Evolutionary conservation across 2,329 filamentous ascomycete genomes (phyloP).

Genomic region (Raffaelea deltoideospora): DNA sequence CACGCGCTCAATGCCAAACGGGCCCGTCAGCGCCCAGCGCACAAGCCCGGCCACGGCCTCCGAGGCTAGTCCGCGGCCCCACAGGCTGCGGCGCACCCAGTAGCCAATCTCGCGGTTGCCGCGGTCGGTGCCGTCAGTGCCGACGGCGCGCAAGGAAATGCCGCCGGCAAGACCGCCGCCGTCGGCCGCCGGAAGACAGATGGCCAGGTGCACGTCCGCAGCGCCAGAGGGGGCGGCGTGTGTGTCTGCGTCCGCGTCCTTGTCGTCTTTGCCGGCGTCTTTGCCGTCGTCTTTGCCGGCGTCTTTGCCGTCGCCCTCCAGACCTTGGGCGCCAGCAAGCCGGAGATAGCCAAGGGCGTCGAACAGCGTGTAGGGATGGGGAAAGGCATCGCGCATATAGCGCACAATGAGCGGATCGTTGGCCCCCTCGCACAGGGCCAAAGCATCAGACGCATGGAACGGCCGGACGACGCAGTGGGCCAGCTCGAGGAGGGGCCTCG

Average conservation of each 20-base stretch:
- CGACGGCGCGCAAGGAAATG: conserved; percentile 21
- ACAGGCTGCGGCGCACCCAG: conserved; percentile 25
- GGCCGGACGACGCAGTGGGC: conserved; percentile 23
- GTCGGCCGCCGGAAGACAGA: conserved; percentile 18
- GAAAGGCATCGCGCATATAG: conserved; percentile 29
- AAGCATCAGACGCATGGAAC: conserved; percentile 22
- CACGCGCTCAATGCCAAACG: conserved; percentile 20
- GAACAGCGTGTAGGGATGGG: conserved; percentile 27
- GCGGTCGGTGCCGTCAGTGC: conserved; percentile 21
- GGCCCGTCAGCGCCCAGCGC: conserved; percentile 24
- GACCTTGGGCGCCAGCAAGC: conserved; percentile 3
- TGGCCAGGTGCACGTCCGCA: conserved; percentile 16
- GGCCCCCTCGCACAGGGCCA: conserved; percentile 17
- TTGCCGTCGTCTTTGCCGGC: not conserved
- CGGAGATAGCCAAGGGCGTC: conserved; percentile 19
- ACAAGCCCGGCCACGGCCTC: conserved; percentile 23
- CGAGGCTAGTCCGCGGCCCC: conserved; percentile 30
- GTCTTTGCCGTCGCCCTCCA: not conserved
- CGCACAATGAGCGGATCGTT: conserved; percentile 22
- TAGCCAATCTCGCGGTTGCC: conserved; percentile 34
- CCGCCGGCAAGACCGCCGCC: conserved; percentile 22
- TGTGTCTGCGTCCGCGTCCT: too few species aligned
- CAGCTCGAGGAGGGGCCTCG: conserved; percentile 15
- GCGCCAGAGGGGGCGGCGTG: too few species aligned
- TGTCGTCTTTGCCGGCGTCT: too few species aligned